Evolutionary conservation across 352 stramenopile genomes (phyloP).

Genomic region (Blastocystis sp.): DNA sequence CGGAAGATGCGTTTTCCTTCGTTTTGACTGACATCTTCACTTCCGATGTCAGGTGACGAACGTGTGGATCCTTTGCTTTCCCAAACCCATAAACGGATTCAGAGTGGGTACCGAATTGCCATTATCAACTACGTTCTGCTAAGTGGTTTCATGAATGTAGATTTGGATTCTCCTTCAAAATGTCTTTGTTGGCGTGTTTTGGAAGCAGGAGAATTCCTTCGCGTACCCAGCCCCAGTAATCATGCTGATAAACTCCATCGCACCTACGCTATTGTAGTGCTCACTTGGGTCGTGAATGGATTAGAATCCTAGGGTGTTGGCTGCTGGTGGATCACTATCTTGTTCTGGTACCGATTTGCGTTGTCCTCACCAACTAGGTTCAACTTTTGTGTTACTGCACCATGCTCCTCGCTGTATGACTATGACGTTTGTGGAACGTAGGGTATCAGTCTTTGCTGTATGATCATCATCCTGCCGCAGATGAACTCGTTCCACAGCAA

Average conservation of each 20-base stretch:
- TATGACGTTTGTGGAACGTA: not conserved
- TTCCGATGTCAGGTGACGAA: not conserved
- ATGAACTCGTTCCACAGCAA: not conserved
- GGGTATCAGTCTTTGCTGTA: conserved; percentile 1
- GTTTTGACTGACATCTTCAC: not conserved
- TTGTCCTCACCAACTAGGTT: not conserved
- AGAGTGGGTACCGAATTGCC: not conserved
- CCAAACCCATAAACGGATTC: not conserved
- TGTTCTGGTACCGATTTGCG: not conserved
- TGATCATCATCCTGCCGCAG: not conserved
- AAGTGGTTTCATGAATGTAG: not conserved
- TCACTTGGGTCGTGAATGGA: not conserved
- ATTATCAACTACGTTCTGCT: not conserved
- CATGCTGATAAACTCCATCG: not conserved
- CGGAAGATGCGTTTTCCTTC: too few relatives aligned
- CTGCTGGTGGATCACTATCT: conserved; percentile 20
- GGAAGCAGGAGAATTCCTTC: conserved; percentile 4
- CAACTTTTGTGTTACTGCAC: not conserved
- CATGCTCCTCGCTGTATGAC: not conserved
- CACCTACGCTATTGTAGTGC: not conserved
- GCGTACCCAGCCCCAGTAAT: not conserved
- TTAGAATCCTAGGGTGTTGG: not conserved
- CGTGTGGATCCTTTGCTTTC: not conserved
- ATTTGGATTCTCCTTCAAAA: conserved; percentile 9
- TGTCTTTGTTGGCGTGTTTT: conserved; percentile 9